Conservation (phyloP, 495 filamentous ascomycete species). For the Annulohypoxylon nitens region DNA sequence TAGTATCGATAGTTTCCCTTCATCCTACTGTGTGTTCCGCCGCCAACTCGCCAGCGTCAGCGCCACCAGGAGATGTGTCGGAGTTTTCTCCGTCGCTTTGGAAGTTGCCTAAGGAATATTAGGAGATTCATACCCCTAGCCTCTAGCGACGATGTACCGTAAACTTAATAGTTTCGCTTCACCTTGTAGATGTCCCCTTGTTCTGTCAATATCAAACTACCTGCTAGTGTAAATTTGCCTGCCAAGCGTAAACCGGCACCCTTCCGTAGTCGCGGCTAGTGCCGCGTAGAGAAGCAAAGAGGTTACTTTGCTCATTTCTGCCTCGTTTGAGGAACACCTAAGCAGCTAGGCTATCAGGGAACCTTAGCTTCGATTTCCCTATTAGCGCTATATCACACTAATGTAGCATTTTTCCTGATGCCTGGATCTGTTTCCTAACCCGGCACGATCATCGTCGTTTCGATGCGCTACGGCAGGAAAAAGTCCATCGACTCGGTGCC, state of each 20-base stretch:
- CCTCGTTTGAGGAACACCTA: conserved; percentile 6
- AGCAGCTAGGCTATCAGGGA: not conserved
- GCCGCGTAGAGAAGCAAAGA: conserved; percentile 1
- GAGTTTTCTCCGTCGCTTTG: conserved; percentile 11
- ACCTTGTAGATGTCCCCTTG: not conserved
- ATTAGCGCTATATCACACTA: not conserved
- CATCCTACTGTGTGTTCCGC: conserved; percentile 17
- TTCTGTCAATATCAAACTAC: conserved; percentile 1
- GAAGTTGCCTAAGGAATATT: not conserved
- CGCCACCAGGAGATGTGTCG: conserved; percentile 18
- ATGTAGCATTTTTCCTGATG: conserved; percentile 4
- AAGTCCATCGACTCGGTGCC: not conserved
- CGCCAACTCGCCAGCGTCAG: not conserved
- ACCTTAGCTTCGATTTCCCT: conserved; percentile 5
- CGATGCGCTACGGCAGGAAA: conserved; percentile 21
- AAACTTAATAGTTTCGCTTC: not conserved
- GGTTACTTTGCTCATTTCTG: conserved; percentile 6
- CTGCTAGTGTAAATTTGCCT: conserved; percentile 1
- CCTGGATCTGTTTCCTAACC: not conserved
- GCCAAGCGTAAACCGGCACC: conserved; percentile 6
- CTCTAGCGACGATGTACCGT: not conserved
- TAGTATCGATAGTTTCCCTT: not conserved
- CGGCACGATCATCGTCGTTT: conserved; percentile 12
- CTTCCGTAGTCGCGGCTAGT: conserved; percentile 9
- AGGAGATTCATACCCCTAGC: not conserved